Evolutionary conservation across 2,329 filamentous ascomycete genomes (phyloP).

Genomic region (Phoma sp.): DNA sequence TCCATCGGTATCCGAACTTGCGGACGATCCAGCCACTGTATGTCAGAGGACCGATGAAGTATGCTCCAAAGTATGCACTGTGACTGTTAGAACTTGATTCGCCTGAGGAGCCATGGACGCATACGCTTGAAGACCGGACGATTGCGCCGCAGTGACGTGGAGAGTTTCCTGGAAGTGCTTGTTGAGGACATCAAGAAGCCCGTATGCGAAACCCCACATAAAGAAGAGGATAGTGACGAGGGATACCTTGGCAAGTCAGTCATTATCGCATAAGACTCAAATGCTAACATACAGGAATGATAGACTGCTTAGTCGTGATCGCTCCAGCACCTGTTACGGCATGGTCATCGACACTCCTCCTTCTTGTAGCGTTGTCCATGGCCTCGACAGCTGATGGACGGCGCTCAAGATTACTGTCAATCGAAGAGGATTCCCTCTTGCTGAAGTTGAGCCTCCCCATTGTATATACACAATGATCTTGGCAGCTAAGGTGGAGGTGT

Average conservation of each 20-base stretch:
- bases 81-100: not conserved
- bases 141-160: constrained; percentile 65
- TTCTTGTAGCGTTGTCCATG: constrained; percentile 19
- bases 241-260: constrained; percentile 7
- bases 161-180: constrained; percentile 68
- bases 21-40: constrained; percentile 65
- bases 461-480: not conserved
- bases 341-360: constrained; percentile 29
- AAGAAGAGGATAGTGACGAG: constrained; percentile 82
- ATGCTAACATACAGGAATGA: constrained; percentile 51
- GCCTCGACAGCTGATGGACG: constrained; percentile 32
- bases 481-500: not conserved
- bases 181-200: constrained; percentile 81
- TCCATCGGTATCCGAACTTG: constrained; percentile 65
- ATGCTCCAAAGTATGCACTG: constrained; percentile 70
- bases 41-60: constrained; percentile 71
- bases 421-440: constrained; percentile 10
- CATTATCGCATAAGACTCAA: not conserved
- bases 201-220: constrained; percentile 88
- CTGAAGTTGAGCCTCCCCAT: constrained; percentile 21
- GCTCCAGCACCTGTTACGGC: constrained; percentile 31
- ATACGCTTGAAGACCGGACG: constrained; percentile 66
- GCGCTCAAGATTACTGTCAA: constrained; percentile 17
- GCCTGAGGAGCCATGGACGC: constrained; percentile 59
- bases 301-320: constrained; percentile 64